Evolutionary conservation across 2,329 filamentous ascomycete genomes (phyloP).

Genomic region (Aspergillus japonicus): DNA sequence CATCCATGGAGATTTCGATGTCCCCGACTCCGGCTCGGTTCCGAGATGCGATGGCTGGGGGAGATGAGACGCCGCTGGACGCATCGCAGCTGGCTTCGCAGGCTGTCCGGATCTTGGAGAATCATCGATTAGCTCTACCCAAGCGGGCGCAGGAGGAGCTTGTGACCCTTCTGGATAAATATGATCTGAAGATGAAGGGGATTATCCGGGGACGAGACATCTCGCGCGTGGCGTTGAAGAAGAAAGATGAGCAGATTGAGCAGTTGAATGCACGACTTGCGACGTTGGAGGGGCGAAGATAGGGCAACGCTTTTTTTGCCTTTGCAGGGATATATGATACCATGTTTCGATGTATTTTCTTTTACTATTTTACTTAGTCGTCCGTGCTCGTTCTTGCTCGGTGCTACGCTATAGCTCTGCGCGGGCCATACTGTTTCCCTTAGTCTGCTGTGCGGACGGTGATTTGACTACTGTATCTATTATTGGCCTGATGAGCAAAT

Average conservation of each 20-base stretch:
- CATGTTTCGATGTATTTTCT: conserved; percentile 1
- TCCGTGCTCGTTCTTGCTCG: neutral
- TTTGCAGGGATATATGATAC: conserved; percentile 23
- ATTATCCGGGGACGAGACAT: conserved; percentile 66
- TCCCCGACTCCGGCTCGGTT: conserved; percentile 36
- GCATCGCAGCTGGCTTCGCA: conserved; percentile 22
- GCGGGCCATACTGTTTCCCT: neutral
- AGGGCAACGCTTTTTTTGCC: conserved; percentile 42
- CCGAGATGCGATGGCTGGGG: conserved; percentile 25
- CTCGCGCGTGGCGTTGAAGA: conserved; percentile 59
- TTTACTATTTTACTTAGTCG: neutral
- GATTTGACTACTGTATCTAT: neutral
- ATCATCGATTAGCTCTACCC: conserved; percentile 34
- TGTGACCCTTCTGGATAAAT: conserved; percentile 50
- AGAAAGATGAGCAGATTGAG: conserved; percentile 63
- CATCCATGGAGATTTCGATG: conserved; percentile 30
- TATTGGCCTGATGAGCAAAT: neutral
- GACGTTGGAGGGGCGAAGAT: conserved; percentile 55
- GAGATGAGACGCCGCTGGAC: conserved; percentile 18
- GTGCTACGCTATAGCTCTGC: neutral
- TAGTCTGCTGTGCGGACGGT: conserved; percentile 4
- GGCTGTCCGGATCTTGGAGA: conserved; percentile 36
- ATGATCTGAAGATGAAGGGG: conserved; percentile 61
- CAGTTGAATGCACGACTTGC: conserved; percentile 66
- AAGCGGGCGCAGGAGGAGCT: conserved; percentile 37